Percentiles rank a stretch among this genome's conserved stretches.
Evolutionary conservation across 2,329 filamentous ascomycete species (phyloP).

Genomic region (Fusarium succisae): DNA sequence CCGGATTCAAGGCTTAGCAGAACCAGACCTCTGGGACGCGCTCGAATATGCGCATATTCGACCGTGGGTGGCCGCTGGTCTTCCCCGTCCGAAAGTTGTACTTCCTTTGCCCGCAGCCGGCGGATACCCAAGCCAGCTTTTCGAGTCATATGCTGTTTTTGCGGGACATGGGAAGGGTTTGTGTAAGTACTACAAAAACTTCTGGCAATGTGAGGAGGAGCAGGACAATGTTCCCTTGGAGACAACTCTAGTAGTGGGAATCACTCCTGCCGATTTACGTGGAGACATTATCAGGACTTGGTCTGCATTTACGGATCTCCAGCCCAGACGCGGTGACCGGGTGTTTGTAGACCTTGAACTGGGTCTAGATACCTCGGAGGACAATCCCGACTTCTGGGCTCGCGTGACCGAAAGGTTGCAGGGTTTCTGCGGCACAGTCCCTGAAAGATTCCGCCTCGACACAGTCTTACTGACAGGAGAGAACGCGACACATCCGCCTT

Average conservation of each 20-base stretch:
- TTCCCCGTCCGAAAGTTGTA: neutral
- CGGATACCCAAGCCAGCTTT: neutral
- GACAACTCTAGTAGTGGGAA: neutral
- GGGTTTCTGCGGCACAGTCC: neutral
- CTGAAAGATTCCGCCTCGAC: neutral
- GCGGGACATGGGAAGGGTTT: neutral
- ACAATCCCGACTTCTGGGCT: neutral
- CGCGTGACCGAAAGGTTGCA: neutral
- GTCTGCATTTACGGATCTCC: neutral
- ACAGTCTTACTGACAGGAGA: slow-evolving; percentile 1
- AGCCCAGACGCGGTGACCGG: neutral
- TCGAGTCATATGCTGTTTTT: slow-evolving; percentile 1
- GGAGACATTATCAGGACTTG: neutral
- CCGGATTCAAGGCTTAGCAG: neutral
- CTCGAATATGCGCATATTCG: neutral
- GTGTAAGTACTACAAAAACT: neutral
- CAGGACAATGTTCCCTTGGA: neutral
- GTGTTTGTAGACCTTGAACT: neutral
- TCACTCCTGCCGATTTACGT: slow-evolving; percentile 3
- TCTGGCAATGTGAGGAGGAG: neutral
- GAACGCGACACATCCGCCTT: slow-evolving; percentile 4
- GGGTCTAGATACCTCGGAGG: neutral
- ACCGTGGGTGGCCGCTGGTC: neutral
- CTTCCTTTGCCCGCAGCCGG: neutral
- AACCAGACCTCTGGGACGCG: neutral